phyloP scores from a whole-genome alignment of 768 basidiomycete species.

The Psilocybe subaeruginosa region DNA sequence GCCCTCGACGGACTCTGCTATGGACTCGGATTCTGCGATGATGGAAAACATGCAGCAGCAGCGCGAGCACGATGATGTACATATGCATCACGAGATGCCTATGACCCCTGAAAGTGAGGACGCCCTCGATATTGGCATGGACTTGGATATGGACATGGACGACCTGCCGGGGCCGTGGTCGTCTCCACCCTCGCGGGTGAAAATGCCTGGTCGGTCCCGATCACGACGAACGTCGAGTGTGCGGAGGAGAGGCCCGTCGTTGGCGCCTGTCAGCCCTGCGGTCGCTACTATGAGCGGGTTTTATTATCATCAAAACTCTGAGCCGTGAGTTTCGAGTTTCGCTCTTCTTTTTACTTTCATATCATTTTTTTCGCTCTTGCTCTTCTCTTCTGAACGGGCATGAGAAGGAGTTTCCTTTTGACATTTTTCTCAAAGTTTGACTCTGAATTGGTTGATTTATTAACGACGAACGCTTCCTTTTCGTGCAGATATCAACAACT shows the following conservation, averaged over 20 bases:
- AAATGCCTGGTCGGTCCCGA: constrained; percentile 29
- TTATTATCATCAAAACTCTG: constrained; percentile 93
- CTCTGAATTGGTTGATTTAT: too few species aligned
- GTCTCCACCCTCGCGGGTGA: constrained; percentile 32
- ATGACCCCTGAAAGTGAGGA: constrained; percentile 22
- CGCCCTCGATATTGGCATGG: constrained; percentile 13
- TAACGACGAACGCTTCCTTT: neutral
- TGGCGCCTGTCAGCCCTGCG: constrained; percentile 50
- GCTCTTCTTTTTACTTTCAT: too few species aligned
- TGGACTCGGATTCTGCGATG: constrained; percentile 11
- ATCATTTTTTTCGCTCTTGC: too few species aligned
- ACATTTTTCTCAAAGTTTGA: too few species aligned
- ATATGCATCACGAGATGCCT: constrained; percentile 25
- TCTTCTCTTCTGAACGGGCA: too few species aligned
- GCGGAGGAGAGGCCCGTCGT: constrained; percentile 49
- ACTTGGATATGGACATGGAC: constrained; percentile 13
- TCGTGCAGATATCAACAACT: constrained; percentile 82
- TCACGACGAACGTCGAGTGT: constrained; percentile 51
- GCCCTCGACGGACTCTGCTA: constrained; percentile 1
- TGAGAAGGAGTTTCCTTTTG: too few species aligned
- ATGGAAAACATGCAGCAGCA: constrained; percentile 5
- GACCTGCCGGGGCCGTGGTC: neutral
- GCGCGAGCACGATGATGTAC: too few species aligned
- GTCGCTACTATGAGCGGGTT: constrained; percentile 86
- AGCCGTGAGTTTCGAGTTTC: constrained; percentile 64